Conservation (phyloP, 345 rosid genomes). For the Nephelium lappaceum region DNA sequence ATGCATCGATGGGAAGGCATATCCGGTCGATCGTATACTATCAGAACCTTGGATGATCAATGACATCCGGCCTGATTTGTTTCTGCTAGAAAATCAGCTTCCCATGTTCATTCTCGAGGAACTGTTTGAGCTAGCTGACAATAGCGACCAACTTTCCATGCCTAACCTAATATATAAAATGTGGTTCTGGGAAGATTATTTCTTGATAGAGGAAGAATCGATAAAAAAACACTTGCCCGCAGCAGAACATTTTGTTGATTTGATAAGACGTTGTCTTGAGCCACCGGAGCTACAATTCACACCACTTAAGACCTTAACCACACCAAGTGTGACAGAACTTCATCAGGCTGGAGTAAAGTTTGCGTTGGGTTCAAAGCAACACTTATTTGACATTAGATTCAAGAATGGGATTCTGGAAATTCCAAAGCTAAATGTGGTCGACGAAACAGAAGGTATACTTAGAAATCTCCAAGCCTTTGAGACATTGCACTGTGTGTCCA, state of each 20-base stretch:
- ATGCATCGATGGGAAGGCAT: too few relatives aligned
- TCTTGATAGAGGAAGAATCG: neutral
- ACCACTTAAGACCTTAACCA: too few relatives aligned
- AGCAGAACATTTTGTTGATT: constrained; percentile 21
- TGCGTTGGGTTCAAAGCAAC: neutral
- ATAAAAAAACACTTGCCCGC: neutral
- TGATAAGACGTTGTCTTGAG: too few relatives aligned
- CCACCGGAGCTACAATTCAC: too few relatives aligned
- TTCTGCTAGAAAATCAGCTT: too few relatives aligned
- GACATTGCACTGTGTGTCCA: neutral
- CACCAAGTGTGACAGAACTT: constrained; percentile 13
- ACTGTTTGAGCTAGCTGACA: neutral
- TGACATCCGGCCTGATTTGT: too few relatives aligned
- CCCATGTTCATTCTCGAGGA: constrained; percentile 34
- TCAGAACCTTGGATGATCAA: neutral
- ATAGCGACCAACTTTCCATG: too few relatives aligned
- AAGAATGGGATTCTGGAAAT: constrained; percentile 21
- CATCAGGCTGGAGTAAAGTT: constrained; percentile 17
- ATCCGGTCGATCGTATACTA: constrained; percentile 9
- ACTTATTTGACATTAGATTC: constrained; percentile 17
- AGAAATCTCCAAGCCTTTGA: constrained; percentile 24
- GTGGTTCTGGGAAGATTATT: neutral
- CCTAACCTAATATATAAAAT: too few relatives aligned
- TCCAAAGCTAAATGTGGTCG: neutral
- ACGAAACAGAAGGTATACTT: neutral